Evolutionary conservation across 352 stramenopile genomes (phyloP).

Genomic region (Thraustochytrium striatum): DNA sequence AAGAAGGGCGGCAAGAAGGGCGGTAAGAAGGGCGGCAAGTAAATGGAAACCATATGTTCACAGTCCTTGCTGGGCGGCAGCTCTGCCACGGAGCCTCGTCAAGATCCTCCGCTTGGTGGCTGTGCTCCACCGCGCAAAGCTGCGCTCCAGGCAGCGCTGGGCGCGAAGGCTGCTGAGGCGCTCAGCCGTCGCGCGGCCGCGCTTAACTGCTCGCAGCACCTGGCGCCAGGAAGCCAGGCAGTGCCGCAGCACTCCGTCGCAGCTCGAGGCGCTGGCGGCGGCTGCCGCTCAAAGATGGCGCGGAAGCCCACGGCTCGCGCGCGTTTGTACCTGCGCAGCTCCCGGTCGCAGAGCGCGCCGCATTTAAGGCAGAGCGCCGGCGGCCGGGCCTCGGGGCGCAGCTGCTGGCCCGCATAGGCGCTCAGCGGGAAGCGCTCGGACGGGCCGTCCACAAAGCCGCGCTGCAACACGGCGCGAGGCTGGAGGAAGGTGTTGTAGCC

Average conservation of each 20-base stretch:
- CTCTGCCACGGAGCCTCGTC: neutral
- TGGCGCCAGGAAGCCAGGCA: neutral
- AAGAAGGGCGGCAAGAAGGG: slow-evolving; percentile 15
- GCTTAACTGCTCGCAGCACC: neutral
- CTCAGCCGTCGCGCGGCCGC: neutral
- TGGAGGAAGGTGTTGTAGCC: neutral
- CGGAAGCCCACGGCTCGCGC: slow-evolving; percentile 19
- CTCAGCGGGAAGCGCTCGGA: neutral
- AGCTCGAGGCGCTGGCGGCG: neutral
- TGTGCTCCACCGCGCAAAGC: neutral
- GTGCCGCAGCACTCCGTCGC: neutral
- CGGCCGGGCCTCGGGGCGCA: neutral
- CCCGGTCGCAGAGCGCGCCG: slow-evolving; percentile 1
- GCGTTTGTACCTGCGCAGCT: slow-evolving; percentile 5
- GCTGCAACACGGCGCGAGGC: neutral
- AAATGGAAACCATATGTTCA: neutral
- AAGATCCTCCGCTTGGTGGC: neutral
- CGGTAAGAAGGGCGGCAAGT: neutral
- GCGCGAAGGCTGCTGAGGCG: neutral
- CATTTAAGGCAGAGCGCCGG: slow-evolving; percentile 37
- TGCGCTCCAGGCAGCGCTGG: neutral
- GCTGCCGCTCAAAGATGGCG: slow-evolving; percentile 22
- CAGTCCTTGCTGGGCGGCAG: neutral
- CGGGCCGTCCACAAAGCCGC: neutral
- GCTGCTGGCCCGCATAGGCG: neutral